These are phyloP conservation scores for Hypholoma sublateritium DNA, from an alignment of 768 basidiomycete genomes.

Conservation along the genomic window DNA sequence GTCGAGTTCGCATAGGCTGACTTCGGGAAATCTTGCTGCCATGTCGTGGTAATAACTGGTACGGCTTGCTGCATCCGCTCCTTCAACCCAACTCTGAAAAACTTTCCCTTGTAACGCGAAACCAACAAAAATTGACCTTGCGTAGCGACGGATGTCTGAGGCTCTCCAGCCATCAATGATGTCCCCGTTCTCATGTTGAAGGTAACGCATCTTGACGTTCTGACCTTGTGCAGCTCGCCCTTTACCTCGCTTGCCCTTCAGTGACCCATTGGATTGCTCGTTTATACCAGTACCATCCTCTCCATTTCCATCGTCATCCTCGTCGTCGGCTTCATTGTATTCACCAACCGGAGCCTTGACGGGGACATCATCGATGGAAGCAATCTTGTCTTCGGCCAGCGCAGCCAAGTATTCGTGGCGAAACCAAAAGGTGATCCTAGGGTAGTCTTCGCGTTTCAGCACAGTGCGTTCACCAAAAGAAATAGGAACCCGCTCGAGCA, in stretches of 20 bases:
- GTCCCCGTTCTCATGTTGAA: conserved; percentile 4
- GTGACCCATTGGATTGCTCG: conserved; percentile 4
- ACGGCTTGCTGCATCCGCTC: conserved; percentile 2
- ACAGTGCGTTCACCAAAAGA: conserved; percentile 7
- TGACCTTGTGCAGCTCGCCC: conserved; percentile 7
- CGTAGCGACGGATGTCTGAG: conserved; percentile 5
- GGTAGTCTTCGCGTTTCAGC: conserved; percentile 9
- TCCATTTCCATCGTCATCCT: conserved; percentile 3
- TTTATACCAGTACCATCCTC: conserved; percentile 5
- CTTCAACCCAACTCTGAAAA: conserved; percentile 9
- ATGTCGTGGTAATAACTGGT: conserved; percentile 6
- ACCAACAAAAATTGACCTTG: conserved; percentile 11
- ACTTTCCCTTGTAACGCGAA: conserved; percentile 8
- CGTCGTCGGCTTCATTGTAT: conserved; percentile 8
- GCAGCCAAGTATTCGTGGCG: conserved; percentile 8
- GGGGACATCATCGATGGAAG: conserved; percentile 9
- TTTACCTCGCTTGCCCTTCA: conserved; percentile 6
- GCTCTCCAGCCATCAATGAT: conserved; percentile 10
- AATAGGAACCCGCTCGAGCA: conserved; percentile 7
- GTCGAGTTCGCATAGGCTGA: conserved; percentile 12
- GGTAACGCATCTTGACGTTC: conserved; percentile 12
- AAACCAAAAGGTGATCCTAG: conserved; percentile 10
- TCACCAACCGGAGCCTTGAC: conserved; percentile 7
- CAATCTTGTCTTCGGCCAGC: conserved; percentile 10
- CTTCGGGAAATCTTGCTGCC: conserved; percentile 9